Conservation (phyloP, 2,329 filamentous ascomycete genomes). For the Venturia pyrina region DNA sequence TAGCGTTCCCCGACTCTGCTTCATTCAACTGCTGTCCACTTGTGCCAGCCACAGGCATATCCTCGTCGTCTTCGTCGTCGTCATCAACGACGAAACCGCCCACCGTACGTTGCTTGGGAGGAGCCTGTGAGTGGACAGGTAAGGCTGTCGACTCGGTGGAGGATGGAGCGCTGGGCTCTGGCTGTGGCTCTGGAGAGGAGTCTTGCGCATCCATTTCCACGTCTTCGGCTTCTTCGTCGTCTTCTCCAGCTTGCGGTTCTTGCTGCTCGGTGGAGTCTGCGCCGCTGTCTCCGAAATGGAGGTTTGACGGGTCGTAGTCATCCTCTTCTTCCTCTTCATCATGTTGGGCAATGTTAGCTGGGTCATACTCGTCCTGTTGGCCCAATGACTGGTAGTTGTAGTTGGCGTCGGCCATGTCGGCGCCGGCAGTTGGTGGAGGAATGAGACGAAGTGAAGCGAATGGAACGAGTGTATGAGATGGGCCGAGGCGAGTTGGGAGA, state of each 20-base stretch:
- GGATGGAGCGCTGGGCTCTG: background rate
- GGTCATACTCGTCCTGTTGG: slow-evolving; percentile 2
- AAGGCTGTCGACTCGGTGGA: background rate
- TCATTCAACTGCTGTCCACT: slow-evolving; percentile 31
- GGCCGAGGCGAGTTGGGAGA: background rate
- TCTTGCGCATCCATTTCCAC: slow-evolving; percentile 1
- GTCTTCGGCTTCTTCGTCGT: background rate
- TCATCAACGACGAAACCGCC: slow-evolving; percentile 56
- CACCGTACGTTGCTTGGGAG: slow-evolving; percentile 33
- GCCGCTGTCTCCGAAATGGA: slow-evolving; percentile 3
- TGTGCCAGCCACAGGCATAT: slow-evolving; percentile 32
- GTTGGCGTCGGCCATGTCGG: slow-evolving; percentile 4
- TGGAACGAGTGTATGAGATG: background rate
- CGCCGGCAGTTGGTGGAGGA: background rate
- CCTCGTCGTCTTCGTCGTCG: slow-evolving; percentile 49
- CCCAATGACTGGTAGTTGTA: slow-evolving; percentile 1
- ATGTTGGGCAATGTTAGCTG: slow-evolving; percentile 5
- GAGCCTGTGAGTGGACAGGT: background rate
- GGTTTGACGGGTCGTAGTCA: slow-evolving; percentile 13
- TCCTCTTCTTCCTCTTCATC: slow-evolving; percentile 12
- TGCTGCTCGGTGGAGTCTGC: background rate
- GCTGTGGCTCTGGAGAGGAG: background rate
- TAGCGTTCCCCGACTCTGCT: slow-evolving; percentile 19
- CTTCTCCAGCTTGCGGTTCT: background rate
- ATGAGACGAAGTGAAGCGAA: background rate